Evolutionary conservation across 257 asterid genomes (phyloP).

Genomic region (Petrea volubilis): DNA sequence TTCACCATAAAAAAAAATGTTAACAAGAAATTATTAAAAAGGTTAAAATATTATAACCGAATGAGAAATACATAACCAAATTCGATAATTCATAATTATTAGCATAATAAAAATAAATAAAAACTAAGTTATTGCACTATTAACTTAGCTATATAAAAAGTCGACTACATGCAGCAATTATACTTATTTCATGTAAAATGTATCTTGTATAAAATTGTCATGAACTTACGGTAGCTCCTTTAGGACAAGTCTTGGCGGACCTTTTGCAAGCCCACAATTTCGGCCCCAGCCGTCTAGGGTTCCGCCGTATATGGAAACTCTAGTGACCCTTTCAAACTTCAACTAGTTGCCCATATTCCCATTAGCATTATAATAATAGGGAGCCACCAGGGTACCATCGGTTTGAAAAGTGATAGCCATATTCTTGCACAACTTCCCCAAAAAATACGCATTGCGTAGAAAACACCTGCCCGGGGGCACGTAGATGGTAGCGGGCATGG

Average conservation of each 20-base stretch:
- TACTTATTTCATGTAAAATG: too few relatives aligned
- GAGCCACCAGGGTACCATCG: constrained; percentile 61
- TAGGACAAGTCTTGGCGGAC: constrained; percentile 44
- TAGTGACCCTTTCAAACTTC: constrained; percentile 44
- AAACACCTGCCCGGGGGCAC: constrained; percentile 53
- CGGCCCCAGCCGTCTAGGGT: constrained; percentile 46
- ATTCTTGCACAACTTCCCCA: constrained; percentile 40
- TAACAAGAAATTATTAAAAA: too few relatives aligned
- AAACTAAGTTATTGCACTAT: too few relatives aligned
- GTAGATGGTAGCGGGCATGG: constrained; percentile 36
- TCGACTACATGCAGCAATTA: not conserved
- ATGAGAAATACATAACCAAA: too few relatives aligned
- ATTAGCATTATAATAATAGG: constrained; percentile 43
- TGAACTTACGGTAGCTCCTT: constrained; percentile 39
- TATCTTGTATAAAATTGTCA: too few relatives aligned
- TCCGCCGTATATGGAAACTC: constrained; percentile 60
- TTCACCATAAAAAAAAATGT: too few relatives aligned
- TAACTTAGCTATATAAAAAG: too few relatives aligned
- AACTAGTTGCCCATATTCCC: constrained; percentile 45
- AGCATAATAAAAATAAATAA: too few relatives aligned
- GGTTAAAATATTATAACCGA: too few relatives aligned
- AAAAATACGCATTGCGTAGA: constrained; percentile 24
- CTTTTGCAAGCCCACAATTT: constrained; percentile 51
- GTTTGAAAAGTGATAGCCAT: constrained; percentile 38
- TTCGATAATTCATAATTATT: too few relatives aligned